phyloP scores from a whole-genome alignment of 768 basidiomycete genomes.

The Mycena alexandri region DNA sequence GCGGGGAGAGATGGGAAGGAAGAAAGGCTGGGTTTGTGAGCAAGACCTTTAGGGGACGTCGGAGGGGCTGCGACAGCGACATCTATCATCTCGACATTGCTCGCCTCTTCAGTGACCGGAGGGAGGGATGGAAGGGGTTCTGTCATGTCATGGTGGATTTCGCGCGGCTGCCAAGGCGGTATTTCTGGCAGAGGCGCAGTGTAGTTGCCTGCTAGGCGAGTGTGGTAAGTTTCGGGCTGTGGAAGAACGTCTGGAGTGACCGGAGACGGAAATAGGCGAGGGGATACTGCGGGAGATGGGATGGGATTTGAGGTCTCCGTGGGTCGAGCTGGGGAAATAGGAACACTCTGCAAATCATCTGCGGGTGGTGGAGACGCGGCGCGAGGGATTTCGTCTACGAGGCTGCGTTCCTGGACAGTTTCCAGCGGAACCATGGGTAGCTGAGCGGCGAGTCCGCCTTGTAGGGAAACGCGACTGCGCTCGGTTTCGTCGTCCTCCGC shows the following conservation, averaged over 20 bases:
- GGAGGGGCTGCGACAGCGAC: slow-evolving; percentile 14
- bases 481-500: slow-evolving; percentile 80
- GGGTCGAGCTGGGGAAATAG: slow-evolving; percentile 51
- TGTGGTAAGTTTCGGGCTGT: background rate
- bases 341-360: slow-evolving; percentile 54
- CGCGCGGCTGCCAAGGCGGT: slow-evolving; percentile 25
- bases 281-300: slow-evolving; percentile 11
- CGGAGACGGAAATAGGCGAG: slow-evolving; percentile 10
- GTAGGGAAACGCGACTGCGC: slow-evolving; percentile 47
- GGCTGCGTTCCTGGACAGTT: slow-evolving; percentile 20
- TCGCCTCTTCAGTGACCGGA: slow-evolving; percentile 11
- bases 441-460: slow-evolving; percentile 4
- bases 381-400: slow-evolving; percentile 26
- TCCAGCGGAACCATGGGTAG: slow-evolving; percentile 14
- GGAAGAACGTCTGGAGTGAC: background rate
- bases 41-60: slow-evolving; percentile 37
- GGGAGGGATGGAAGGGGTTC: slow-evolving; percentile 25
- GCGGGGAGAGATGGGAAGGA: slow-evolving; percentile 76
- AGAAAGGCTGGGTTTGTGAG: slow-evolving; percentile 55
- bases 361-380: slow-evolving; percentile 48
- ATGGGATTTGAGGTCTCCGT: slow-evolving; percentile 13
- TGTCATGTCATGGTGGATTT: slow-evolving; percentile 15
- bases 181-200: slow-evolving; percentile 29
- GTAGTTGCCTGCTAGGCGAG: slow-evolving; percentile 7
- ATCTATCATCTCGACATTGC: slow-evolving; percentile 39